Percentiles rank a stretch among this genome's conserved stretches.
Conservation (phyloP, 2,329 filamentous ascomycete genomes). For the Fusarium nisikadoi region DNA sequence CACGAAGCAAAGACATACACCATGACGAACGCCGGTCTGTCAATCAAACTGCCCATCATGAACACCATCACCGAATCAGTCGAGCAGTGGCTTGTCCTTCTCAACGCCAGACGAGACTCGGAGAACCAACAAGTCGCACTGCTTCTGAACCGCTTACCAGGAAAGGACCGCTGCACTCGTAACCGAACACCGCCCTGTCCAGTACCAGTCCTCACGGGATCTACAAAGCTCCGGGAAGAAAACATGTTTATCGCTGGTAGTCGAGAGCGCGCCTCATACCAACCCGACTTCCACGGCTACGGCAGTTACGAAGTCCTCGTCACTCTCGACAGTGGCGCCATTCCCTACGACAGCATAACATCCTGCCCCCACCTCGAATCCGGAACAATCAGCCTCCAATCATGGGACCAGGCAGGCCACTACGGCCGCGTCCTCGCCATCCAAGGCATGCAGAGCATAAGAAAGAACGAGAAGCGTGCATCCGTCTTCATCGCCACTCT, state of each 20-base stretch:
- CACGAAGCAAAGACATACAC: conserved; percentile 24
- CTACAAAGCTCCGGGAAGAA: conserved; percentile 11
- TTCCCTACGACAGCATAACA: conserved; percentile 16
- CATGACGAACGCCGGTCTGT: conserved; percentile 15
- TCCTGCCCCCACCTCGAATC: conserved; percentile 1
- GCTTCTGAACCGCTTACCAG: conserved; percentile 1
- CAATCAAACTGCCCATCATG: conserved; percentile 16
- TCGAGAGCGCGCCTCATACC: not conserved
- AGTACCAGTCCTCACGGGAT: not conserved
- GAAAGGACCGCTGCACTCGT: conserved; percentile 19
- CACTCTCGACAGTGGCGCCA: conserved; percentile 6
- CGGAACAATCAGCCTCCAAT: not conserved
- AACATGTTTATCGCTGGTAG: conserved; percentile 20
- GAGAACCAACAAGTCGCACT: conserved; percentile 24
- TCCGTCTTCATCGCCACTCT: conserved; percentile 20
- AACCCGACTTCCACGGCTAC: conserved; percentile 9
- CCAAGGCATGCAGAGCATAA: conserved; percentile 22
- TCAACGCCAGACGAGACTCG: conserved; percentile 13
- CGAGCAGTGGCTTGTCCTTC: conserved; percentile 22
- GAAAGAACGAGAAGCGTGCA: conserved; percentile 19
- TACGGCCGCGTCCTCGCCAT: conserved; percentile 14
- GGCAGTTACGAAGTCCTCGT: conserved; percentile 8
- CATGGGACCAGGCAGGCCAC: conserved; percentile 10
- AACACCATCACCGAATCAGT: conserved; percentile 23
- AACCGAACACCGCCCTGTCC: conserved; percentile 7